A percentile compares a stretch with the other conserved stretches of the same genome.
phyloP scores from a whole-genome alignment of 1,284 basidiomycete genomes.

The Fomitopsis palustris region DNA sequence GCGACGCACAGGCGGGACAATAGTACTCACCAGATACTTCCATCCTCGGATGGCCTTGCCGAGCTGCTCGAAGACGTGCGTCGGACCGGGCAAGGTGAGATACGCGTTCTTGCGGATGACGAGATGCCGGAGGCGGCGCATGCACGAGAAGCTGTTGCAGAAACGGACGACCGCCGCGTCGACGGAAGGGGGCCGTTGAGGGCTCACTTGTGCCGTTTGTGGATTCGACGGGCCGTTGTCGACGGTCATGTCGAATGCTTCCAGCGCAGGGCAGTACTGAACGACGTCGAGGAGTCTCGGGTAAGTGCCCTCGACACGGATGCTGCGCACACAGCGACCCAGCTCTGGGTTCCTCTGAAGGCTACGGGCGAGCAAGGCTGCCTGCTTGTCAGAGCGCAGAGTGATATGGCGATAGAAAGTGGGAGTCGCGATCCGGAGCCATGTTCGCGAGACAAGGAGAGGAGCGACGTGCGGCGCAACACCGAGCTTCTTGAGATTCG shows the following conservation, averaged over 20 bases:
- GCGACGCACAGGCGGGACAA: slow-evolving; percentile 16
- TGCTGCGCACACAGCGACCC: slow-evolving; percentile 33
- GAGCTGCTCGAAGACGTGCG: slow-evolving; percentile 40
- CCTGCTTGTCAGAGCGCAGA: slow-evolving; percentile 35
- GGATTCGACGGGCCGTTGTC: slow-evolving; percentile 25
- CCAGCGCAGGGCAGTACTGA: slow-evolving; percentile 28
- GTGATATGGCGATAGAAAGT: slow-evolving; percentile 47
- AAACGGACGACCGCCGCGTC: slow-evolving; percentile 34
- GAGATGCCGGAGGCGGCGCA: slow-evolving; percentile 37
- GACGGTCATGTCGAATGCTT: slow-evolving; percentile 42
- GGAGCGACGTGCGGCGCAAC: slow-evolving; percentile 30
- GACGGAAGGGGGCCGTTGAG: slow-evolving; percentile 1
- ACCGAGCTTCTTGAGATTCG: not conserved
- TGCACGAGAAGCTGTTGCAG: slow-evolving; percentile 34
- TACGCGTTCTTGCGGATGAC: slow-evolving; percentile 51
- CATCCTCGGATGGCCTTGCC: slow-evolving; percentile 40
- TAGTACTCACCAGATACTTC: slow-evolving; percentile 40
- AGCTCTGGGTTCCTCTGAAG: slow-evolving; percentile 35
- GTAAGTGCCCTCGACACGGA: slow-evolving; percentile 35
- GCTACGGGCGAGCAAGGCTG: slow-evolving; percentile 36
- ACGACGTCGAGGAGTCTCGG: slow-evolving; percentile 25
- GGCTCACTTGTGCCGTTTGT: slow-evolving; percentile 1
- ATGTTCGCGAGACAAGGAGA: slow-evolving; percentile 44
- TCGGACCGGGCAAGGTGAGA: slow-evolving; percentile 44
- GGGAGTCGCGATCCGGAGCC: slow-evolving; percentile 50